Percentiles rank a stretch among this genome's conserved stretches.
Conservation (phyloP, 2,329 filamentous ascomycete species). For the Triangularia setosa region DNA sequence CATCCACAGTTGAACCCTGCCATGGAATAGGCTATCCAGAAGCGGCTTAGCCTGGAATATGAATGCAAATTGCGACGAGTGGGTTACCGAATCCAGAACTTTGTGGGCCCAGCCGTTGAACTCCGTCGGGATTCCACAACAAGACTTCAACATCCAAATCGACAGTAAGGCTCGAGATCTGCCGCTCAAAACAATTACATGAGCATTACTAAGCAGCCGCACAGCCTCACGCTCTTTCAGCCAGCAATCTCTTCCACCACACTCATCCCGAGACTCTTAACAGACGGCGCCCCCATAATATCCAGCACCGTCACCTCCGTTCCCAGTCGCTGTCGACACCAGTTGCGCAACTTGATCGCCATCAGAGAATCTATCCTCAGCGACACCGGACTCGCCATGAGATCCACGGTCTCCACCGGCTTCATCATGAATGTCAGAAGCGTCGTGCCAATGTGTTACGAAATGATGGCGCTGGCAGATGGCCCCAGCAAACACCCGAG, state of each 20-base stretch:
- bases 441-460: neutral
- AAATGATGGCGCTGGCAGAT: neutral
- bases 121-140: neutral
- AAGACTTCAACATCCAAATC: neutral
- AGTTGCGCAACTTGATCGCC: constrained; percentile 1
- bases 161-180: neutral
- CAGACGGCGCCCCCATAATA: neutral
- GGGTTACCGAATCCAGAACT: constrained; percentile 2
- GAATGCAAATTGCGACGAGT: neutral
- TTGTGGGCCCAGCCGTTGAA: neutral
- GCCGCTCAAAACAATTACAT: neutral
- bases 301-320: neutral
- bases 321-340: constrained; percentile 1
- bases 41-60: neutral
- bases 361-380: neutral
- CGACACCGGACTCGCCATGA: neutral
- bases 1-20: neutral
- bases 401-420: neutral
- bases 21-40: neutral
- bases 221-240: neutral
- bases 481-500: neutral
- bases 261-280: neutral
- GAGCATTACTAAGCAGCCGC: neutral
- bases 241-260: neutral
- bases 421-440: neutral